Evolutionary conservation across 2,329 filamentous ascomycete genomes (phyloP), one percentile per base, ranked within the genome.

Genomic region (Coniochaeta ligniaria): DNA sequence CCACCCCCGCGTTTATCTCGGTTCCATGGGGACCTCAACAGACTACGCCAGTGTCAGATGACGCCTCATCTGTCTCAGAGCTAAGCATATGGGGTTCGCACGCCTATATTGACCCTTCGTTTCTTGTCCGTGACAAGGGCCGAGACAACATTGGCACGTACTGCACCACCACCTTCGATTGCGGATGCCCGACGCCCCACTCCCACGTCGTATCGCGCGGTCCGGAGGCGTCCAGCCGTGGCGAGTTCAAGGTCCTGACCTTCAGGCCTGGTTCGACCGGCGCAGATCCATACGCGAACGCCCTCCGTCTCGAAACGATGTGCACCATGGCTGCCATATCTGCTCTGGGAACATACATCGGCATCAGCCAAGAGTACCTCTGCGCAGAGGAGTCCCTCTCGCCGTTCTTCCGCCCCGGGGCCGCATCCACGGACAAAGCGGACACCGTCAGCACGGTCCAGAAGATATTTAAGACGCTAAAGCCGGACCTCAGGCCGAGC

Each of bases 211-310:
- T 58, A 20, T 56, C 50, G 31, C 47, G 24, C 31, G 28, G n/a
- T 24, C 28, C 57, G 35, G 45, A 56, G 26, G 22, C 11, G 38
- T 17, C 35, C 20, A 20, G 24, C 14, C 22, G 33, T n/a, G 28
- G 43, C 8, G 43, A 47, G 8, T 47, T 60, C n/a, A 35, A 65
- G 26, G 17, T 65, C 4, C 9, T 68, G 56, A 63, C 31, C 9
- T 47, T 68, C 12, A 63, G 57, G 41, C 45, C 62, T 7, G 62
- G 41, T n/a, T 35, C 60, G n/a, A 20, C 33, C 20, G 28, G 33
- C 4, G 62, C 68, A 20, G 67, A 71, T 58, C 68, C 64, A 43
- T 69, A 68, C 22, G 41, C 60, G 60, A 71, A 69, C 55, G 57
- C 63, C 38, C 61, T 72, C 16, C 70, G 69, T 5, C 24, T 72